phyloP scores from a whole-genome alignment of 2,329 filamentous ascomycete species.

The Hypoxylon sp. region DNA sequence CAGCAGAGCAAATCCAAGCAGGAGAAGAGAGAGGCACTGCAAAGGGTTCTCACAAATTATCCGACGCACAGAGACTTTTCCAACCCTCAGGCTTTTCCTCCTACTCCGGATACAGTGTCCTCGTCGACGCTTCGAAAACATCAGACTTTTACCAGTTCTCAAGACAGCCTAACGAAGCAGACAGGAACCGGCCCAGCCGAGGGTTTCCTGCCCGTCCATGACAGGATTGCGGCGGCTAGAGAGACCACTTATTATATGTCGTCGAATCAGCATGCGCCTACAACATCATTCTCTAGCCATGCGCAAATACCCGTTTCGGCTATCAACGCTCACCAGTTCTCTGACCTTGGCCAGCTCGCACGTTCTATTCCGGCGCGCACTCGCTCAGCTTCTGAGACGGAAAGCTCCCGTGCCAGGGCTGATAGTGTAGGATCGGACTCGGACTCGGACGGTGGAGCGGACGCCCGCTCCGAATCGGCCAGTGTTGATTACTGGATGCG shows the following conservation, averaged over 20 bases:
- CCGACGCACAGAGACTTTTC: slow-evolving; percentile 55
- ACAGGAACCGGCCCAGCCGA: slow-evolving; percentile 24
- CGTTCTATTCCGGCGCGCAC: slow-evolving; percentile 55
- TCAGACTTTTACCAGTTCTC: slow-evolving; percentile 42
- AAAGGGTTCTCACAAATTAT: slow-evolving; percentile 64
- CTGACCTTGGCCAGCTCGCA: slow-evolving; percentile 44
- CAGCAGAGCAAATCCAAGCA: slow-evolving; percentile 54
- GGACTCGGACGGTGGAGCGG: slow-evolving; percentile 58
- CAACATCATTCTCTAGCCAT: slow-evolving; percentile 52
- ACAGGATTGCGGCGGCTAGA: slow-evolving; percentile 47
- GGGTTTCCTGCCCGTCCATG: slow-evolving; percentile 45
- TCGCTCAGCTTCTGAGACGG: slow-evolving; percentile 62
- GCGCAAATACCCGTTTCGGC: slow-evolving; percentile 44
- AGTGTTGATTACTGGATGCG: slow-evolving; percentile 70
- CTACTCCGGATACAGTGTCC: slow-evolving; percentile 71
- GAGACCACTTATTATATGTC: slow-evolving; percentile 37
- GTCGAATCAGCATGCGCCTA: slow-evolving; percentile 49
- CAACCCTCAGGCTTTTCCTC: slow-evolving; percentile 62
- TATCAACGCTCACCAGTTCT: slow-evolving; percentile 49
- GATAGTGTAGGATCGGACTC: slow-evolving; percentile 63
- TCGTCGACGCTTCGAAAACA: slow-evolving; percentile 62
- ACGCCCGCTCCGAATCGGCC: slow-evolving; percentile 57
- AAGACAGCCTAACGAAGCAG: slow-evolving; percentile 46
- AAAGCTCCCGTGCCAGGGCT: slow-evolving; percentile 55
- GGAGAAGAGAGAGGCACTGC: slow-evolving; percentile 62